Percentiles rank a stretch among this genome's conserved stretches.
Evolutionary conservation across 108 stramenopile species (phyloP).

Genomic region (Skeletonema costatum): DNA sequence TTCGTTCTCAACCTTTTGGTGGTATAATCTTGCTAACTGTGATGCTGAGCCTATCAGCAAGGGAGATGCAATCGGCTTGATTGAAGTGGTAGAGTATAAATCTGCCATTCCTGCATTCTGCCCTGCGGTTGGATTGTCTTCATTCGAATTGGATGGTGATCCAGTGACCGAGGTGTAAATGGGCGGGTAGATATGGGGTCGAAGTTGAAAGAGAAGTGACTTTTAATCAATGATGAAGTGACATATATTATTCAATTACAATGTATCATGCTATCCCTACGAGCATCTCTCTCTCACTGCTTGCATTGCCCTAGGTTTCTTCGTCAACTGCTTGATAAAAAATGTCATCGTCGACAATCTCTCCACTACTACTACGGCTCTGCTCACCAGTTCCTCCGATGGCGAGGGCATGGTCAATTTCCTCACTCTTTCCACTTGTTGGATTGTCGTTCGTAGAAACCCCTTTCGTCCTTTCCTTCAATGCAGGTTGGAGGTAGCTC

Average conservation of each 20-base stretch:
- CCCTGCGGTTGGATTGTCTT: no score
- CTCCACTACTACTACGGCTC: not conserved
- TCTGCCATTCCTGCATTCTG: not conserved
- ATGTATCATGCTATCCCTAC: no score
- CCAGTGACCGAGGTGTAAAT: no score
- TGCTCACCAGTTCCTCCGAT: not conserved
- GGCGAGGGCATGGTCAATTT: not conserved
- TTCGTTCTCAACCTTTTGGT: no score
- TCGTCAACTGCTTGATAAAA: no score
- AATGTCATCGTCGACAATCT: not conserved
- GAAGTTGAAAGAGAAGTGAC: no score
- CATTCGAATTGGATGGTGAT: no score
- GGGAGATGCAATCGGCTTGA: not conserved
- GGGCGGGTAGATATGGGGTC: no score
- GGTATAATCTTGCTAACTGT: not conserved
- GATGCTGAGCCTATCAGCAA: not conserved
- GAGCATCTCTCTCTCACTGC: no score
- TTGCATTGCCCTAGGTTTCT: no score
- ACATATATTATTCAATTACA: no score
- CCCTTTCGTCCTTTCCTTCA: conserved; percentile 40
- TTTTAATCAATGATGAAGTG: no score
- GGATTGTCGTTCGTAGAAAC: not conserved
- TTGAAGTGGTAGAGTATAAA: not conserved
- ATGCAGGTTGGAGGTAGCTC: conserved; percentile 59
- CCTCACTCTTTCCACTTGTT: not conserved